Conservation (phyloP, 345 rosid genomes). For the Citrus hindsii region DNA sequence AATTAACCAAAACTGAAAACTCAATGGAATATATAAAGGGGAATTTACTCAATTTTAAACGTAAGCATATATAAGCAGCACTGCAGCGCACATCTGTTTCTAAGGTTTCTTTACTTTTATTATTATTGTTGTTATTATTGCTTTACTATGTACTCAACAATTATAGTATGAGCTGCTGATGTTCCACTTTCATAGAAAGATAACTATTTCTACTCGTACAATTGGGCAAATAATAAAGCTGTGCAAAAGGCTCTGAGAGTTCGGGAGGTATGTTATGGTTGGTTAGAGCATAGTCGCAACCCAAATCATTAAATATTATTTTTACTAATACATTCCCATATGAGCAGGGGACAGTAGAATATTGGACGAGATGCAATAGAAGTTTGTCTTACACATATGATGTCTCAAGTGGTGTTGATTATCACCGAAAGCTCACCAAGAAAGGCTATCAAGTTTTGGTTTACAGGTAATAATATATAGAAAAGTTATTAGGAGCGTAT, state of each 20-base stretch:
- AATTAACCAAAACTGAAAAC: too few species aligned
- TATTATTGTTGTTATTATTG: too few species aligned
- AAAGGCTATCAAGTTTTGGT: constrained; percentile 19
- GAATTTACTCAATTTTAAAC: too few species aligned
- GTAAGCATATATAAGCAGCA: too few species aligned
- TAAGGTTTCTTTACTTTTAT: too few species aligned
- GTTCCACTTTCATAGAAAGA: constrained; percentile 4
- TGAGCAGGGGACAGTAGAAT: constrained; percentile 17
- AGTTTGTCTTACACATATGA: constrained; percentile 15
- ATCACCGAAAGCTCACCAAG: constrained; percentile 19
- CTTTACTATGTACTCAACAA: too few species aligned
- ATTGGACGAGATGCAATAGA: constrained; percentile 28
- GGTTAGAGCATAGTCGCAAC: too few species aligned
- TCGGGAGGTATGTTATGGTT: constrained; percentile 21
- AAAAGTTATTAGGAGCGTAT: too few species aligned
- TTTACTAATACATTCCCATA: background rate
- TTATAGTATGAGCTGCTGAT: too few species aligned
- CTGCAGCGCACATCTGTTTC: too few species aligned
- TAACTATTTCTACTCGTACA: background rate
- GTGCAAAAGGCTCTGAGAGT: constrained; percentile 29
- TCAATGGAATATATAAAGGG: too few species aligned
- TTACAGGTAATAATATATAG: constrained; percentile 15
- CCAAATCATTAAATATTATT: too few species aligned
- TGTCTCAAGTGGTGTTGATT: background rate
- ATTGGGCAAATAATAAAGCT: constrained; percentile 34